Percentiles rank a stretch among this genome's conserved stretches.
Evolutionary conservation across 2,329 filamentous ascomycete genomes (phyloP).

Genomic region (Colletotrichum sansevieriae): DNA sequence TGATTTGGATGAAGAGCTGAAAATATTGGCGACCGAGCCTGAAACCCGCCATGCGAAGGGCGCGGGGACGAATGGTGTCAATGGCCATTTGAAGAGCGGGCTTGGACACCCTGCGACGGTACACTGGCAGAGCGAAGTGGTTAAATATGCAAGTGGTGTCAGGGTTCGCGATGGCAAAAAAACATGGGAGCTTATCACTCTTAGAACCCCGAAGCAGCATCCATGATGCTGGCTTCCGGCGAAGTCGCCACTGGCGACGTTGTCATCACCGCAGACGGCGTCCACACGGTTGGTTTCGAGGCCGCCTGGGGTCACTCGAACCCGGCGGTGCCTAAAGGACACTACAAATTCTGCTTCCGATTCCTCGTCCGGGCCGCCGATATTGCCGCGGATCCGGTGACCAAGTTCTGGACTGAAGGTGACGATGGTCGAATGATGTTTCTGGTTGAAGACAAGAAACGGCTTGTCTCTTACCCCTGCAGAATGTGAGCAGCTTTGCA

Average conservation of each 20-base stretch:
- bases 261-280: conserved; percentile 60
- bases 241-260: conserved; percentile 51
- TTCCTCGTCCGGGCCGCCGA: conserved; percentile 50
- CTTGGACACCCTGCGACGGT: conserved; percentile 45
- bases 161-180: not conserved
- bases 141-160: conserved; percentile 46
- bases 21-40: conserved; percentile 49
- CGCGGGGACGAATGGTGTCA: not conserved
- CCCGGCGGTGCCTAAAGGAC: conserved; percentile 45
- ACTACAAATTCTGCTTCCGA: conserved; percentile 52
- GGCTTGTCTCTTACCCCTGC: conserved; percentile 52
- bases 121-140: conserved; percentile 45
- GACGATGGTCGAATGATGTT: conserved; percentile 43
- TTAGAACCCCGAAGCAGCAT: conserved; percentile 46
- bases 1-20: conserved; percentile 54
- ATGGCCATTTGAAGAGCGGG: conserved; percentile 17
- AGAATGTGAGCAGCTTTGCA: conserved; percentile 44
- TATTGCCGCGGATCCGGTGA: conserved; percentile 49
- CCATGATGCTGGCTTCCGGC: conserved; percentile 49
- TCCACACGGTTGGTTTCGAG: conserved; percentile 51
- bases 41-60: conserved; percentile 17
- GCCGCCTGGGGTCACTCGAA: conserved; percentile 47
- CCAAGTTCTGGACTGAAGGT: conserved; percentile 48
- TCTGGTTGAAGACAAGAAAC: conserved; percentile 44
- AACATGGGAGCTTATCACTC: not conserved